Evolutionary conservation across 2,329 filamentous ascomycete species (phyloP).

Genomic region (Pestalotiopsis sp.): DNA sequence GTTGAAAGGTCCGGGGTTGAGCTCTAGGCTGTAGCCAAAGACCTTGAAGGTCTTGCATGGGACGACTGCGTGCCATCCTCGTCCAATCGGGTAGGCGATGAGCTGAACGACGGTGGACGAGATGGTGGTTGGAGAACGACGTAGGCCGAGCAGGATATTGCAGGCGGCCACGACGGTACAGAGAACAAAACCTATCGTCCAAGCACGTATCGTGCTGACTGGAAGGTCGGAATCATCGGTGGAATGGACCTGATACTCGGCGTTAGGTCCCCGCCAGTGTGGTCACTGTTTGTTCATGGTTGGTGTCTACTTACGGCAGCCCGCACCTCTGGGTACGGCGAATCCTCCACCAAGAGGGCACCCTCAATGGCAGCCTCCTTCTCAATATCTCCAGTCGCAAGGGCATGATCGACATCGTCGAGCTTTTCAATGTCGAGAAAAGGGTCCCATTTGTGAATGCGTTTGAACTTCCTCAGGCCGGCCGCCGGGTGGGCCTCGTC

Average conservation of each 20-base stretch:
- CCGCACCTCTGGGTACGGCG: constrained; percentile 69
- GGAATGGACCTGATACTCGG: not conserved
- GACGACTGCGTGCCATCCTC: constrained; percentile 5
- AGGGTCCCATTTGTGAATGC: constrained; percentile 65
- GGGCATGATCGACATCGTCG: constrained; percentile 61
- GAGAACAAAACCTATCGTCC: constrained; percentile 63
- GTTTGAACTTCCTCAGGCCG: constrained; percentile 57
- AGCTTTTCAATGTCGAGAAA: constrained; percentile 66
- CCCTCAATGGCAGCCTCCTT: constrained; percentile 61
- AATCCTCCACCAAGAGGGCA: constrained; percentile 65
- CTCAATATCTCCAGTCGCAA: constrained; percentile 56
- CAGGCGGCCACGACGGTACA: constrained; percentile 64
- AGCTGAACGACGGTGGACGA: constrained; percentile 66
- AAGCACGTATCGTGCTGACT: constrained; percentile 67
- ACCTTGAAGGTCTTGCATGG: not conserved
- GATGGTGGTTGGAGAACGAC: constrained; percentile 61
- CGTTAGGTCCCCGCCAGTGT: not conserved
- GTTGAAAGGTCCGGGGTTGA: constrained; percentile 47
- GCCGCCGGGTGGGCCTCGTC: not conserved
- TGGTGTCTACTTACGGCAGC: constrained; percentile 50
- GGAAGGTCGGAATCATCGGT: constrained; percentile 48
- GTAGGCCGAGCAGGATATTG: constrained; percentile 63
- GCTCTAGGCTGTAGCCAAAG: constrained; percentile 20
- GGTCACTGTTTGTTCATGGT: not conserved
- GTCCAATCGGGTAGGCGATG: constrained; percentile 54